These are phyloP conservation scores for Claviceps fusiformis DNA, from an alignment of 2,329 filamentous ascomycete species.

Conservation along the genomic window DNA sequence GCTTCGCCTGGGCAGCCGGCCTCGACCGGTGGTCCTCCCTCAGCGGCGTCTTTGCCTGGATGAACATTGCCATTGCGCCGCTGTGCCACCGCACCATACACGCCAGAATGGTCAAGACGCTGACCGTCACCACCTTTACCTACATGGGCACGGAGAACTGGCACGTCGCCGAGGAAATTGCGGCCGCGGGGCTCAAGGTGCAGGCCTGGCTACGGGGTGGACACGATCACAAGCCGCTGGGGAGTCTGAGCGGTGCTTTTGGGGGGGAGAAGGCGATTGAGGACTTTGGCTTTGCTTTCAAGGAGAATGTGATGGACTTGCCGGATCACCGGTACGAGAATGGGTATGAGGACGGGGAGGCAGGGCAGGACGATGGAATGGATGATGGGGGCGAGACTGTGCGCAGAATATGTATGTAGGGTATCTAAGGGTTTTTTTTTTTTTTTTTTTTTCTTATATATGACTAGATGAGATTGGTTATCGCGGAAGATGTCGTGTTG, in stretches of 20 bases:
- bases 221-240: background rate
- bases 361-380: background rate
- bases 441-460: too few relatives aligned
- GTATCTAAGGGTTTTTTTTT: background rate
- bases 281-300: slow-evolving; percentile 14
- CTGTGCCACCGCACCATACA: slow-evolving; percentile 24
- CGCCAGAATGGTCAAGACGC: slow-evolving; percentile 31
- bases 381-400: background rate
- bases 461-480: too few relatives aligned
- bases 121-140: slow-evolving; percentile 28
- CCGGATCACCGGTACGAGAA: slow-evolving; percentile 6
- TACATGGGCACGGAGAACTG: slow-evolving; percentile 35
- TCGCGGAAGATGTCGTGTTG: too few relatives aligned
- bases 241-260: slow-evolving; percentile 8
- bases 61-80: slow-evolving; percentile 28
- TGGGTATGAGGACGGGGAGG: background rate
- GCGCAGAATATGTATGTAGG: background rate
- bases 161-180: slow-evolving; percentile 27
- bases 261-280: slow-evolving; percentile 13
- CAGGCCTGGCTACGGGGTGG: slow-evolving; percentile 28
- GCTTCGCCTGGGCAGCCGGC: slow-evolving; percentile 31
- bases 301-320: slow-evolving; percentile 12
- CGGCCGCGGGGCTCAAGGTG: slow-evolving; percentile 23
- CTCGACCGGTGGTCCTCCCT: slow-evolving; percentile 31
- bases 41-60: slow-evolving; percentile 36